Evolutionary conservation across 2,329 filamentous ascomycete genomes (phyloP).

Genomic region (Chalaropsis thielavioides): DNA sequence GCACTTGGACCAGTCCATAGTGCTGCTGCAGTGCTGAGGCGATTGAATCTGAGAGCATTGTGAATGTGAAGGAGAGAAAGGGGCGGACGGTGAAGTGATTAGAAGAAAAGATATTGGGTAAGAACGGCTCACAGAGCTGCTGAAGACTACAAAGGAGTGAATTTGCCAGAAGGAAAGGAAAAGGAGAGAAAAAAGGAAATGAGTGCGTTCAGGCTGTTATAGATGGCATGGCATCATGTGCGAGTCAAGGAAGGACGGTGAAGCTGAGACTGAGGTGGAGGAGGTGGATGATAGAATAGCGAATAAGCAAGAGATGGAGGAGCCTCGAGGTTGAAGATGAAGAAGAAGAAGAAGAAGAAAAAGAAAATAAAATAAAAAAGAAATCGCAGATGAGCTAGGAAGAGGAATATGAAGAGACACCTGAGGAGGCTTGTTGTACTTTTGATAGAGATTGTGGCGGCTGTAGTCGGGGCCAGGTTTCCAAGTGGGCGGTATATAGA

Average conservation of each 20-base stretch:
- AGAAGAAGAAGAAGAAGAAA: not conserved
- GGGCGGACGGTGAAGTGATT: not conserved
- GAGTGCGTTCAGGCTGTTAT: not conserved
- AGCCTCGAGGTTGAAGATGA: not conserved
- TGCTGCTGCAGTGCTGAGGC: not conserved
- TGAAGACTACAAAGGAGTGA: conserved; percentile 1
- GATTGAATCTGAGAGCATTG: conserved; percentile 5
- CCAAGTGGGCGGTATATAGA: not conserved
- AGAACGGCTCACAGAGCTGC: not conserved
- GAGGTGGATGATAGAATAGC: too few species aligned
- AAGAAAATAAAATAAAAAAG: not conserved
- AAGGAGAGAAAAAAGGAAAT: not conserved
- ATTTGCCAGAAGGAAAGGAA: not conserved
- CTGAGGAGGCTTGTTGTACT: too few species aligned
- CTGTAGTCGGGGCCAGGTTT: not conserved
- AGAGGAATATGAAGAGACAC: too few species aligned
- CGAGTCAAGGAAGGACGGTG: not conserved
- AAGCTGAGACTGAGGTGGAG: not conserved
- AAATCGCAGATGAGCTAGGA: not conserved
- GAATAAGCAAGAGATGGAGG: not conserved
- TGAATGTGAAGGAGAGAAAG: not conserved
- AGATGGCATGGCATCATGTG: conserved; percentile 6
- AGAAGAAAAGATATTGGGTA: not conserved
- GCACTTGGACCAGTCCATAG: not conserved
- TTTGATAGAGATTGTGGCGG: not conserved